Evolutionary conservation across 2,329 filamentous ascomycete species (phyloP).

Genomic region (Aureobasidium sp.): DNA sequence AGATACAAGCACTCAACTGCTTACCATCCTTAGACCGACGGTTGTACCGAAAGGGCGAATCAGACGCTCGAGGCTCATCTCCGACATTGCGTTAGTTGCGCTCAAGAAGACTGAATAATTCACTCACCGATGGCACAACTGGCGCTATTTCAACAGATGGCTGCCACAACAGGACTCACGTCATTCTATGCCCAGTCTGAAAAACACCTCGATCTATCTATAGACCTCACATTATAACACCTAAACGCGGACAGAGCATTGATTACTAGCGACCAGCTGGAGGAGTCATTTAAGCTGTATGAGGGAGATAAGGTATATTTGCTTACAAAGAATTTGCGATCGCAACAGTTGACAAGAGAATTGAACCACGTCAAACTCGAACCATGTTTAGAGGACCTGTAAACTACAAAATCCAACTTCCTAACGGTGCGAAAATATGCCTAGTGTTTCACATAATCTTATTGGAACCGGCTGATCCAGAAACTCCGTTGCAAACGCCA

Average conservation of each 20-base stretch:
- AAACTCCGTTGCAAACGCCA: constrained; percentile 1
- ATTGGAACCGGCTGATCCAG: neutral
- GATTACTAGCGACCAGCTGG: neutral
- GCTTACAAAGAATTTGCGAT: constrained; percentile 13
- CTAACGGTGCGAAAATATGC: neutral
- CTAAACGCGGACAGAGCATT: constrained; percentile 1
- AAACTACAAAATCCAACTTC: constrained; percentile 5
- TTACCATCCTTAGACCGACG: constrained; percentile 22
- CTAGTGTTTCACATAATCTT: neutral
- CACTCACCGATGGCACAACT: constrained; percentile 19
- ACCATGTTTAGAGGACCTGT: constrained; percentile 13
- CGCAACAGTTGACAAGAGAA: constrained; percentile 13
- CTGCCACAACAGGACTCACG: constrained; percentile 13
- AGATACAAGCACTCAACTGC: constrained; percentile 19
- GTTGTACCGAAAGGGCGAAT: constrained; percentile 22
- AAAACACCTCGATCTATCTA: constrained; percentile 7
- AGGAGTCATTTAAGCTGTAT: constrained; percentile 13
- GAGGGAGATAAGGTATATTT: constrained; percentile 17
- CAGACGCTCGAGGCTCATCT: constrained; percentile 21
- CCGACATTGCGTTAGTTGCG: constrained; percentile 16
- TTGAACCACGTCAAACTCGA: constrained; percentile 15
- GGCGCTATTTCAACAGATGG: constrained; percentile 17
- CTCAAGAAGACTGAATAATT: constrained; percentile 18
- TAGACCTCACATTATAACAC: neutral
- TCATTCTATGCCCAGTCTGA: constrained; percentile 19